Evolutionary conservation across 306 rosid genomes (phyloP), one percentile per base, ranked within the genome.

Genomic region (Citrullus colocynthis): DNA sequence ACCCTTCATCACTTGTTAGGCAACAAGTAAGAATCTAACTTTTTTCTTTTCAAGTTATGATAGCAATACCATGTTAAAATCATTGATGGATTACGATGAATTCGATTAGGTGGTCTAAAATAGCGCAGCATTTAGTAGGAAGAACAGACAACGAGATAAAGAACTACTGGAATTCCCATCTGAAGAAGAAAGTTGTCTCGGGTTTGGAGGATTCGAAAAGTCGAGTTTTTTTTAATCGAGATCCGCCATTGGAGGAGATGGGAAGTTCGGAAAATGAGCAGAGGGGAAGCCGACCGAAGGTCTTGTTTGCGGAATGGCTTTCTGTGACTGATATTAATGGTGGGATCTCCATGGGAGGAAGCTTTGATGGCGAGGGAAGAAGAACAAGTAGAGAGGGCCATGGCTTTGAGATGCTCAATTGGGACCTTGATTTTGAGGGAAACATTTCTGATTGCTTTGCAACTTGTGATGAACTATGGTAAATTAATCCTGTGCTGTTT

Each of bases 111-210:
- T 93, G 98, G 98, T 93, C 98, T 81, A 93, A 88, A 72, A 93
- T 93, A 78, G 95, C 97, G 24, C 92, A 87, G 20, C 89, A 91
- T 85, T 86, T 93, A 79, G 83, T 91, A 1, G 98, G 97, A 88
- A 90, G 98, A 73, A 93, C 98, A 9, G 96, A 91, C 64, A 93
- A 93, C 74, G 98, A 90, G 82, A 93, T 93, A 21, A 93, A 93
- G 78, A 93, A 93, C 83, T 88, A 84, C 63, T 93, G 96, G 98
- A 96, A 93, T 73, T 93, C 97, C 21, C 63, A 20, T 58, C 52
- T 93, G 91, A 93, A 93, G 82, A 93, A 93, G 86, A 90, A 81
- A 85, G 83, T 87, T 78, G 80, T 48, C 54, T 48, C 8, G 16
- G 4, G 12, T 11, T 48, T 48, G 4, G 16, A 48, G 2, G 14